Evolutionary conservation across 352 stramenopile genomes (phyloP), one percentile per base, ranked within the genome.

Genomic region (Discostella stelligera): DNA sequence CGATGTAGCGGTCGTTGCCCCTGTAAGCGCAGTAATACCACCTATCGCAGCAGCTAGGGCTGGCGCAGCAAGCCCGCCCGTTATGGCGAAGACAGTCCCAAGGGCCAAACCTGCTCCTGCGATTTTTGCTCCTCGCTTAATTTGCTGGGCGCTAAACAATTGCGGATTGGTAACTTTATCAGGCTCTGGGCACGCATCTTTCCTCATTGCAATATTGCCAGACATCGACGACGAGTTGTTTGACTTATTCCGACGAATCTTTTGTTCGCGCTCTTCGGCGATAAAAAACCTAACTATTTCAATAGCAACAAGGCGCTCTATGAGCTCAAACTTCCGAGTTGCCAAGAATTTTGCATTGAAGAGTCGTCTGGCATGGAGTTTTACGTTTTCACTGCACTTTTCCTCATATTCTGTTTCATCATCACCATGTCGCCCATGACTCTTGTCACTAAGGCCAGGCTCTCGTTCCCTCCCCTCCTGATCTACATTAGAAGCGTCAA

Each of bases 61-160:
- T 37, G 82, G 82, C 9, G 83, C 83, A 25, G 83, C 83, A 11
- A 89, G 41, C 16, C 83, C 83, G 25, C 83, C 83, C 0, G 83
- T 87, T 2, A 89, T 74, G 18, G 83, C 83, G 81, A 89, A 89
- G 1, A 87, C 41, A 13, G 79, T 82, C 0, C 83, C 83, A 61
- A 83, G 77, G 1, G 75, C 78, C 13, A 87, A 21, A 48, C 74
- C 79, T 27, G 74, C 72, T 25, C 67, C 77, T 16, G 69, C 80
- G 72, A 89, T 85, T 63, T 89, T 87, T 13, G 79, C 44, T 10
- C 79, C 71, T 55, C 83, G 61, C 30, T 73, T 68, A 7, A 74
- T 55, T 49, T 68, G 63, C 11, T 70, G 52, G 10, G 67, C 71
- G 2, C 65, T 59, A 25, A 64, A 69, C 37, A 68, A 73, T 27